Percentiles rank a stretch among this genome's conserved stretches.
These are phyloP conservation scores for Pyrenophora teres DNA, from an alignment of 2,329 filamentous ascomycete species.

Conservation along the genomic window DNA sequence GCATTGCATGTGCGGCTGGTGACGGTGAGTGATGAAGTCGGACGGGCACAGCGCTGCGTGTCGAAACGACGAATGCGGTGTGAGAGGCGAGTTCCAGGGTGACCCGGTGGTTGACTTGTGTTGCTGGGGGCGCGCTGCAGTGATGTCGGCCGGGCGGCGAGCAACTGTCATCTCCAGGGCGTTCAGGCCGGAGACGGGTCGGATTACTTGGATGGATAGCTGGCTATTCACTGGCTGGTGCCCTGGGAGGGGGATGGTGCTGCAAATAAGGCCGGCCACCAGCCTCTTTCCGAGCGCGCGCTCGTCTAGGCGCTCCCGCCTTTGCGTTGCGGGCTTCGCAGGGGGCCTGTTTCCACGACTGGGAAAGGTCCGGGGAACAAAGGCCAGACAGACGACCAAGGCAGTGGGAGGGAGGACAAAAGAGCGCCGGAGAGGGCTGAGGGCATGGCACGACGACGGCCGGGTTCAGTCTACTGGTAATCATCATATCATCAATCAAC, in stretches of 20 bases:
- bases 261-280: constrained; percentile 9
- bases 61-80: constrained; percentile 7
- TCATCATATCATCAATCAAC: too few relatives aligned
- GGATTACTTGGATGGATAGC: background rate
- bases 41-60: background rate
- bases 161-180: constrained; percentile 2
- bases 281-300: constrained; percentile 13
- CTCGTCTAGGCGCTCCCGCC: constrained; percentile 23
- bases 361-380: constrained; percentile 14
- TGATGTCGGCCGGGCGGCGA: constrained; percentile 1
- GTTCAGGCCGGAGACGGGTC: constrained; percentile 8
- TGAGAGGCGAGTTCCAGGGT: constrained; percentile 7
- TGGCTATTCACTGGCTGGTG: constrained; percentile 1
- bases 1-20: constrained; percentile 19
- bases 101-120: background rate
- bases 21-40: constrained; percentile 6
- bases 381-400: constrained; percentile 2
- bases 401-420: background rate
- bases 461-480: too few relatives aligned
- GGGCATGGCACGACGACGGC: too few relatives aligned
- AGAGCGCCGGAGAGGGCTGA: background rate
- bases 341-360: constrained; percentile 17
- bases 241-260: constrained; percentile 1
- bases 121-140: too few relatives aligned
- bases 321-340: constrained; percentile 23